These are phyloP conservation scores for Aschersonia sp. DNA, from an alignment of 2,329 filamentous ascomycete species.

Conservation along the genomic window DNA sequence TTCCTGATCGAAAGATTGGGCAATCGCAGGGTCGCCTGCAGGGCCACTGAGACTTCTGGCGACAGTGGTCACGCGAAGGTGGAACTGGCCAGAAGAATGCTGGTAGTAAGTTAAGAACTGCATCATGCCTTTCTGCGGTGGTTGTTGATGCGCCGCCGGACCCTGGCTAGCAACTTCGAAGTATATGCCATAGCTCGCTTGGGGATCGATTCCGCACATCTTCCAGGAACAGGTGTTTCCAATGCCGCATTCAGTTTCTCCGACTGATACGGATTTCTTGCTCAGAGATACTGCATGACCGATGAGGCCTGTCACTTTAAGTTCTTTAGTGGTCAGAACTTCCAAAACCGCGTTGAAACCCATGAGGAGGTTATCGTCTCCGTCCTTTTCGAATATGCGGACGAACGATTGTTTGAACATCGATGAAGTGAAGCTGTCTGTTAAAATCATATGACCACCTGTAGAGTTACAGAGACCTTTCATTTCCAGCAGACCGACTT, in stretches of 20 bases:
- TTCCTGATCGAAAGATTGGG: conserved; percentile 96
- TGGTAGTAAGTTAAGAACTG: conserved; percentile 99
- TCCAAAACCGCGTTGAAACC: conserved; percentile 95
- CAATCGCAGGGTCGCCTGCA: conserved; percentile 84
- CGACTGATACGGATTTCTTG: conserved; percentile 94
- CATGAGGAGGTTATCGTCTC: conserved; percentile 88
- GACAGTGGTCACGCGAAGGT: conserved; percentile 88
- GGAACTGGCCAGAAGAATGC: conserved; percentile 90
- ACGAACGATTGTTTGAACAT: conserved; percentile 99
- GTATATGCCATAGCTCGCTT: conserved; percentile 87
- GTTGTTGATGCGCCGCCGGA: conserved; percentile 71
- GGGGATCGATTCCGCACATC: conserved; percentile 96
- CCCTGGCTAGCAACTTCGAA: conserved; percentile 96
- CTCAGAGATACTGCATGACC: conserved; percentile 93
- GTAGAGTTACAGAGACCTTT: conserved; percentile 93
- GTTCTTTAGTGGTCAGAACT: conserved; percentile 90
- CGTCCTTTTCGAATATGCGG: conserved; percentile 93
- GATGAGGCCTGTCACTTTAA: conserved; percentile 95
- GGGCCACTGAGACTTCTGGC: conserved; percentile 84
- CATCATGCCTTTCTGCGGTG: conserved; percentile 85
- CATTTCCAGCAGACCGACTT: conserved; percentile 96
- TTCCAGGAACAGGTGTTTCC: conserved; percentile 99
- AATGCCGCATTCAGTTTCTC: conserved; percentile 95
- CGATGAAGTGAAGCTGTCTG: conserved; percentile 94
- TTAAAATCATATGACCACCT: conserved; percentile 94